A percentile compares a stretch with the other conserved stretches of the same genome.
These are phyloP conservation scores for Colletotrichum sp. DNA, from an alignment of 2,329 filamentous ascomycete genomes.

Conservation along the genomic window DNA sequence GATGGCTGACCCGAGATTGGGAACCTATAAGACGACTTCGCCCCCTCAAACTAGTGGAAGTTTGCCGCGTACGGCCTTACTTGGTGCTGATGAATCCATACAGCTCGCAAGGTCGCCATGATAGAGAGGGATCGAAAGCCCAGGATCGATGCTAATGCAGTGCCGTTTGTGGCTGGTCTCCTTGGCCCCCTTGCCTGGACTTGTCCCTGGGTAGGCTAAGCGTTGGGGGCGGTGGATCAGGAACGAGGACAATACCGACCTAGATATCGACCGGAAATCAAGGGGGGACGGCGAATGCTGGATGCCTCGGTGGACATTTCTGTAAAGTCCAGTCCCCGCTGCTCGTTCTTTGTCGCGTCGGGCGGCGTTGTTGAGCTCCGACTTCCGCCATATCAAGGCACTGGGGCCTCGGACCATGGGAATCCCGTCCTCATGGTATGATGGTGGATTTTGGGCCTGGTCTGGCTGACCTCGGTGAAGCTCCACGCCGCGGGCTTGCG, in stretches of 20 bases:
- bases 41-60: conserved; percentile 8
- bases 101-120: neutral
- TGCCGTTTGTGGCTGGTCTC: neutral
- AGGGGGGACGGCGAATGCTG: neutral
- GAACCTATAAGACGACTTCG: conserved; percentile 1
- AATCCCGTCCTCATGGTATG: neutral
- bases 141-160: neutral
- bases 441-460: neutral
- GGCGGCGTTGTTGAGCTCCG: neutral
- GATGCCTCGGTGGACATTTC: neutral
- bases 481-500: neutral
- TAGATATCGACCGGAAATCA: neutral
- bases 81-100: conserved; percentile 1
- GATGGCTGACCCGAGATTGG: neutral
- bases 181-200: neutral
- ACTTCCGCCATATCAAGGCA: neutral
- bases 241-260: neutral
- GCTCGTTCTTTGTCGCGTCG: neutral
- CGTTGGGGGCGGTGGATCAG: neutral
- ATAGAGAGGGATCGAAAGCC: neutral
- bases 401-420: neutral
- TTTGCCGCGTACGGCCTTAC: neutral
- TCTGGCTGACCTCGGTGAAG: neutral
- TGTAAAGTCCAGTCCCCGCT: neutral
- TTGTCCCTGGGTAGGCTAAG: neutral